phyloP scores from a whole-genome alignment of 73 alveolate genomes.

The Uronychia binucleata region DNA sequence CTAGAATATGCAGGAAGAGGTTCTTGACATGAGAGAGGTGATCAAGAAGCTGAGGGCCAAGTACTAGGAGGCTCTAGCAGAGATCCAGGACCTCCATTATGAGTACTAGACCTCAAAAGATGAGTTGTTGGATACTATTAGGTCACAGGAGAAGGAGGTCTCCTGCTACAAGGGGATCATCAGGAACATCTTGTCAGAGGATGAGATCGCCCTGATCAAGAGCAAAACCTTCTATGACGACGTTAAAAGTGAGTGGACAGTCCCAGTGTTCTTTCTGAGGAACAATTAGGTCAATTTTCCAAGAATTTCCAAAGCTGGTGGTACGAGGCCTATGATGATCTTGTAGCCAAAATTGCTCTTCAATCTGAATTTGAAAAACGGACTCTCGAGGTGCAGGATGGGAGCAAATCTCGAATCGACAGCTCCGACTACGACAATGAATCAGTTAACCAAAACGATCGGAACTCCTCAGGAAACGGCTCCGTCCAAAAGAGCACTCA shows the following conservation, averaged over 20 bases:
- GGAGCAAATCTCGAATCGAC: neutral
- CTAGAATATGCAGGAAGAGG: conserved; percentile 15
- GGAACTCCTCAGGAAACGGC: neutral
- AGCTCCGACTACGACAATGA: neutral
- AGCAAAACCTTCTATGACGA: conserved; percentile 53
- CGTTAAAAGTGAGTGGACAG: conserved; percentile 42
- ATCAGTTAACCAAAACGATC: neutral
- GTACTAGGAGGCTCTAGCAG: conserved; percentile 2
- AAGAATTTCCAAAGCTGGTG: neutral
- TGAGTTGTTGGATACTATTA: neutral
- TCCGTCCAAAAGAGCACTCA: neutral
- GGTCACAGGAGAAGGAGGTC: conserved; percentile 10
- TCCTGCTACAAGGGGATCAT: conserved; percentile 15
- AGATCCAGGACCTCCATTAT: conserved; percentile 1
- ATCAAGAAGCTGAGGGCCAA: conserved; percentile 4
- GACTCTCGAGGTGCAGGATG: neutral
- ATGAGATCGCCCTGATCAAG: conserved; percentile 26
- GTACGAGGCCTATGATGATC: too few relatives aligned
- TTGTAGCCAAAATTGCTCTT: neutral
- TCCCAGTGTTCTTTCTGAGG: conserved; percentile 46
- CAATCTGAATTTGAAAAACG: neutral
- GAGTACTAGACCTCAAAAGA: conserved; percentile 8
- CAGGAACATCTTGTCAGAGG: conserved; percentile 6
- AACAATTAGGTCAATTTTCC: conserved; percentile 4
- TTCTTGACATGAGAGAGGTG: neutral